Evolutionary conservation across 2,329 filamentous ascomycete species (phyloP), one percentile per base, ranked within the genome.

Genomic region (Karstenula rhodostoma): DNA sequence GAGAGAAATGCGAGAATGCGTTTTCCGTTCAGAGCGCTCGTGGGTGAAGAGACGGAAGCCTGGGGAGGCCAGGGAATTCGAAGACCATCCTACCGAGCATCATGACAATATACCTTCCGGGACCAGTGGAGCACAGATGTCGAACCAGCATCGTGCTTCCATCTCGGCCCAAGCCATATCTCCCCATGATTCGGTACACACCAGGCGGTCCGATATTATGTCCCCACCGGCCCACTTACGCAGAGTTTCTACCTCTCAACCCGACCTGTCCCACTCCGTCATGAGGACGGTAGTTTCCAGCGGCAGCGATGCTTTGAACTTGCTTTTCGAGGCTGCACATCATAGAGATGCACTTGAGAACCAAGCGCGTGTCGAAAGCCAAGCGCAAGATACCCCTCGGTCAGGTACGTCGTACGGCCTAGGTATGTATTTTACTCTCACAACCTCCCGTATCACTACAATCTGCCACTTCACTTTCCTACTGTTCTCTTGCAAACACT

Each of bases 241-340:
- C 17, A 68, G 74, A 50, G 67, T 72, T 19, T 77, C 75, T 13
- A 72, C 73, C 12, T 69, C 72, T 19, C 73, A 77, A 56, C 72
- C 73, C 33, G 71, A 74, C 37, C 68, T 80, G 13, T 75, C 76
- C 15, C 72, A 77, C 54, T 79, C 78, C 0, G 78, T 83, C 22
- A 80, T 84, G 72, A 72, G 80, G 49, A 83, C 79, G 0, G 81
- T 85, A 9, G 84, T 86, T 3, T 83, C 83, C 0, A 85, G 81
- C 59, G 82, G 82, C 12, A 85, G 84, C 54, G 83, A 85, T 74
- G 84, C 84, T 5, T 66, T 85, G 37, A 84, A 83, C 51, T 75
- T 86, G 19, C 73, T 86, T 1, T 85, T 85, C 57, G 82, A 85
- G 57, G 83, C 83, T 25, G 82, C 81, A 23, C 65, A 76, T 43